Evolutionary conservation across 352 stramenopile genomes (phyloP).

Genomic region (Phytopythium delawarense): DNA sequence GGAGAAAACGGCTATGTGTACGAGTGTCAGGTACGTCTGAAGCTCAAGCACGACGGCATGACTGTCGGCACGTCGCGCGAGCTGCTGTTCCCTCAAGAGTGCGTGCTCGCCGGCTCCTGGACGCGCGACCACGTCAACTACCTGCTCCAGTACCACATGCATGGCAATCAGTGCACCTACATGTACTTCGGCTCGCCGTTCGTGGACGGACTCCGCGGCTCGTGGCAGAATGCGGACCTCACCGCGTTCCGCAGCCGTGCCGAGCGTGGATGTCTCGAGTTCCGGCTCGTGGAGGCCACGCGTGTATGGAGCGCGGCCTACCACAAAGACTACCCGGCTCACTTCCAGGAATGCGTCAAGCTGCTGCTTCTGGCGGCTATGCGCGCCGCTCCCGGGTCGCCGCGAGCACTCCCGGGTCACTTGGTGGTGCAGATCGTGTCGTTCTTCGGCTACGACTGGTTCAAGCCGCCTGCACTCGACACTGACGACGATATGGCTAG

Average conservation of each 20-base stretch:
- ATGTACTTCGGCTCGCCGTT: constrained; percentile 42
- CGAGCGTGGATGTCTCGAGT: constrained; percentile 36
- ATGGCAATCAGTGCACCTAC: constrained; percentile 46
- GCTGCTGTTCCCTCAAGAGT: constrained; percentile 48
- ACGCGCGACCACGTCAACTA: constrained; percentile 34
- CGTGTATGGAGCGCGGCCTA: constrained; percentile 35
- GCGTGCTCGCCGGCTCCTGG: constrained; percentile 42
- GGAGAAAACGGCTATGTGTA: constrained; percentile 56
- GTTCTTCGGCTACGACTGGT: constrained; percentile 48
- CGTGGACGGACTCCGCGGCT: constrained; percentile 33
- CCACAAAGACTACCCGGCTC: constrained; percentile 34
- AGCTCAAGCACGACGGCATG: constrained; percentile 33
- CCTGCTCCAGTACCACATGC: constrained; percentile 48
- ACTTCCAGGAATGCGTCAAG: constrained; percentile 36
- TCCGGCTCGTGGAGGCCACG: constrained; percentile 22
- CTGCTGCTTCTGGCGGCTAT: constrained; percentile 29
- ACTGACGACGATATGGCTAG: not conserved
- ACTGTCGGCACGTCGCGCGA: constrained; percentile 44
- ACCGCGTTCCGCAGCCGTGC: constrained; percentile 19
- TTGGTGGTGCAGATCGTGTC: constrained; percentile 36
- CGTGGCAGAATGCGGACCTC: constrained; percentile 48
- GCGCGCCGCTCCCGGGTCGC: constrained; percentile 6
- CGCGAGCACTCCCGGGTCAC: constrained; percentile 25
- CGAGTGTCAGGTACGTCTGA: constrained; percentile 37
- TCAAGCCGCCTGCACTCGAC: constrained; percentile 2